Evolutionary conservation across 2,329 filamentous ascomycete species (phyloP).

Genomic region (Botrytis elliptica): DNA sequence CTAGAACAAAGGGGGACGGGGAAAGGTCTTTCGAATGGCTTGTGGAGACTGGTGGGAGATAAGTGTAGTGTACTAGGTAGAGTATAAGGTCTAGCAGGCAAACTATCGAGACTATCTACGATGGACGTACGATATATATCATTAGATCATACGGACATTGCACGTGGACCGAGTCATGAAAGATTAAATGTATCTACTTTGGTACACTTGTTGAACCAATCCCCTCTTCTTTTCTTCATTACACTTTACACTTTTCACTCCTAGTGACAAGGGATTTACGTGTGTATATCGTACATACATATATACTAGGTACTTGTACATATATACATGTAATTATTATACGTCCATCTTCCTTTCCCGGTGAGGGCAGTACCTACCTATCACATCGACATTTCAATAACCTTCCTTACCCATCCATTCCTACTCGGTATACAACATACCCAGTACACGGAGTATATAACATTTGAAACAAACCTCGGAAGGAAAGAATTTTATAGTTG

Average conservation of each 20-base stretch:
- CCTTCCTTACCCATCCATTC: neutral
- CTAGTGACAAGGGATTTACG: neutral
- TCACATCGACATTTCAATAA: neutral
- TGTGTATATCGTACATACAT: neutral
- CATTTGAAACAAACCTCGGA: neutral
- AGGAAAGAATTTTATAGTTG: neutral
- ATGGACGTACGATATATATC: neutral
- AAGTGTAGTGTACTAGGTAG: neutral
- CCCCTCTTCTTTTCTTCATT: neutral
- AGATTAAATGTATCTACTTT: neutral
- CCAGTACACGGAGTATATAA: neutral
- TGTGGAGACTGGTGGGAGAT: slow-evolving; percentile 11
- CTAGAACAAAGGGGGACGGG: neutral
- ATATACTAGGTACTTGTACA: neutral
- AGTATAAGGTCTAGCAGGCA: neutral
- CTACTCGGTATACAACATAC: neutral
- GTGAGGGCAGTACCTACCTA: neutral
- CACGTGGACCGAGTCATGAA: slow-evolving; percentile 8
- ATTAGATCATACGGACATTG: neutral
- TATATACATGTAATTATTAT: neutral
- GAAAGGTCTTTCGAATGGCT: neutral
- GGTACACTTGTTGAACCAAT: neutral
- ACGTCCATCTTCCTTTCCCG: neutral
- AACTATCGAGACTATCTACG: neutral
- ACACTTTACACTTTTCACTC: neutral